These are phyloP conservation scores for Colletotrichum euphorbiae DNA, from an alignment of 2,329 filamentous ascomycete genomes.

Conservation along the genomic window DNA sequence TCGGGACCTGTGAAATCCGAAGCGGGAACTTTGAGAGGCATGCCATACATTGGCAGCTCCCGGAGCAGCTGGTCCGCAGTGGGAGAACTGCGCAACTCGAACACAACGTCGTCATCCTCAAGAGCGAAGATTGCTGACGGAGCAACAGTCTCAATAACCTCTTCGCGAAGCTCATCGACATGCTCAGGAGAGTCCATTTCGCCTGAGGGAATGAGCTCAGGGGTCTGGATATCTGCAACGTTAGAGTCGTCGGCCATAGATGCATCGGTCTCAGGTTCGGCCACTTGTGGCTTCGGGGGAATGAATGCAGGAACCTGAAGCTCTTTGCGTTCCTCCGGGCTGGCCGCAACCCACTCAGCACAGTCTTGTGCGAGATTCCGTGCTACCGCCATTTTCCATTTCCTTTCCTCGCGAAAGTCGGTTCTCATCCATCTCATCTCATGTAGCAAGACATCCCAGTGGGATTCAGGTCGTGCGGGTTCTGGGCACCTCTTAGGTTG, in stretches of 20 bases:
- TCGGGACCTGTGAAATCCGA: conserved; percentile 69
- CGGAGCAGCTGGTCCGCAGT: conserved; percentile 81
- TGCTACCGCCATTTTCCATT: conserved; percentile 89
- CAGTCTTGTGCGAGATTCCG: conserved; percentile 85
- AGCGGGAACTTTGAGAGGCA: conserved; percentile 69
- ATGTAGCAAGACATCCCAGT: conserved; percentile 87
- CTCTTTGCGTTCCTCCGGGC: conserved; percentile 69
- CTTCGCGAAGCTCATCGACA: conserved; percentile 55
- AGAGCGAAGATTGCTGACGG: conserved; percentile 87
- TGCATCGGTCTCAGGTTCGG: conserved; percentile 47
- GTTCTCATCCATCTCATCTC: conserved; percentile 99
- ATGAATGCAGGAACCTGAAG: conserved; percentile 75
- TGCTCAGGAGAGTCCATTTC: conserved; percentile 69
- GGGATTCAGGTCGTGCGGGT: conserved; percentile 79
- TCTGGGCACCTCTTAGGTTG: conserved; percentile 89
- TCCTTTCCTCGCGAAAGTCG: conserved; percentile 92
- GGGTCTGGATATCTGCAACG: conserved; percentile 64
- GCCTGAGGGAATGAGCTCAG: conserved; percentile 74
- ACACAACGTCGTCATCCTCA: conserved; percentile 84
- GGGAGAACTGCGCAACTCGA: conserved; percentile 79
- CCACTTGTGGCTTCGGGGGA: conserved; percentile 53
- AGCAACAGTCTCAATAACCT: conserved; percentile 62
- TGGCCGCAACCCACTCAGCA: conserved; percentile 80
- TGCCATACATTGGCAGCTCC: conserved; percentile 84
- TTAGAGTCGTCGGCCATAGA: conserved; percentile 51